These are phyloP conservation scores for Pseudogymnoascus sp. DNA, from an alignment of 2,329 filamentous ascomycete genomes.

Conservation along the genomic window DNA sequence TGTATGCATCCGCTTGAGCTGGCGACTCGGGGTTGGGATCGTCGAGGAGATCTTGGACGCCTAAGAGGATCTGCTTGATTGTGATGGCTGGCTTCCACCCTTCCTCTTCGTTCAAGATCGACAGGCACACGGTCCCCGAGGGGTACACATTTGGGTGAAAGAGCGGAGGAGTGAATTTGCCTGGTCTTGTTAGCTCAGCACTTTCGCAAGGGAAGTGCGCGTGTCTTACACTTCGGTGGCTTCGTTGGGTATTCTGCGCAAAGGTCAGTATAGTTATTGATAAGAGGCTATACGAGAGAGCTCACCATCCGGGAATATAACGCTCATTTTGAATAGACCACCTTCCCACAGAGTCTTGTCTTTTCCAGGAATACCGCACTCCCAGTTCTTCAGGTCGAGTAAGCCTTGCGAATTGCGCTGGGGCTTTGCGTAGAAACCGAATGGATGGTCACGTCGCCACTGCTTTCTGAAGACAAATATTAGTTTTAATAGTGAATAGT, in stretches of 20 bases:
- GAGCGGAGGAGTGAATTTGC: constrained; percentile 91
- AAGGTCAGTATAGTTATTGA: constrained; percentile 21
- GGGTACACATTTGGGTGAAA: constrained; percentile 99
- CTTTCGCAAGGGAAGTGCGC: constrained; percentile 9
- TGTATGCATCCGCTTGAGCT: constrained; percentile 95
- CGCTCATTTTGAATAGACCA: constrained; percentile 90
- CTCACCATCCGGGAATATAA: constrained; percentile 88
- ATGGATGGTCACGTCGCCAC: constrained; percentile 94
- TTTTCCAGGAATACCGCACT: constrained; percentile 93
- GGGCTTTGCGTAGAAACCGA: constrained; percentile 93
- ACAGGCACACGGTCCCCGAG: constrained; percentile 93
- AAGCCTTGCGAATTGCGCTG: constrained; percentile 71
- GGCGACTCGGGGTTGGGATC: constrained; percentile 96
- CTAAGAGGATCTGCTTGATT: constrained; percentile 93
- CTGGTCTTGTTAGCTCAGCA: constrained; percentile 41
- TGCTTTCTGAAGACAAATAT: constrained; percentile 63
- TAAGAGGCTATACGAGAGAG: constrained; percentile 17
- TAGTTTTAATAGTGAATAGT: background rate
- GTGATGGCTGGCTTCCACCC: constrained; percentile 98
- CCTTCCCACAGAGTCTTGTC: constrained; percentile 97
- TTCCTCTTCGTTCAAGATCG: constrained; percentile 96
- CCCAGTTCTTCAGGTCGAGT: constrained; percentile 91
- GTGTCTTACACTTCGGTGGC: constrained; percentile 82
- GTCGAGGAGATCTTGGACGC: constrained; percentile 91
- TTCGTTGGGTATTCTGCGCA: constrained; percentile 90